Evolutionary conservation across 2,329 filamentous ascomycete genomes (phyloP).

Genomic region (Pseudopithomyces maydicus): DNA sequence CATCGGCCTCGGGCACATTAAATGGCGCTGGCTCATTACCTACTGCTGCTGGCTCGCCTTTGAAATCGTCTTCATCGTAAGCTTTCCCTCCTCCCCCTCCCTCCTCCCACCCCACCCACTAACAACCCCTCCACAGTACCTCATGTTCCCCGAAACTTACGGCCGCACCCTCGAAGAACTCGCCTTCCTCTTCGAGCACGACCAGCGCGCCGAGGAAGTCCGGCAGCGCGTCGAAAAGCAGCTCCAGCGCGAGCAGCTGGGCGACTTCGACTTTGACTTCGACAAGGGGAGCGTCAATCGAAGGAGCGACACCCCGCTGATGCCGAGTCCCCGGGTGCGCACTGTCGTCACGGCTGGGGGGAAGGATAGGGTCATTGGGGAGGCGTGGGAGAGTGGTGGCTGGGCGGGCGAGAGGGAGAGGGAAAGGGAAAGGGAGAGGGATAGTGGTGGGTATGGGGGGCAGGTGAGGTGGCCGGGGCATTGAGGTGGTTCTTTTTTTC

Average conservation of each 20-base stretch:
- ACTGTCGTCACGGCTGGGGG: not conserved
- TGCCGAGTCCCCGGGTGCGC: not conserved
- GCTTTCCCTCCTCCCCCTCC: not conserved
- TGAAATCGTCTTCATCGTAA: slow-evolving; percentile 62
- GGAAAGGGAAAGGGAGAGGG: too few species aligned
- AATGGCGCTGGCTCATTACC: slow-evolving; percentile 69
- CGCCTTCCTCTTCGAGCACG: slow-evolving; percentile 49
- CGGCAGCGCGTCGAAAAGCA: slow-evolving; percentile 36
- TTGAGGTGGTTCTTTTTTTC: not conserved
- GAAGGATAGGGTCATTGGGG: not conserved
- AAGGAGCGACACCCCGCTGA: slow-evolving; percentile 1
- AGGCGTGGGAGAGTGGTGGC: not conserved
- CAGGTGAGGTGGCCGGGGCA: not conserved
- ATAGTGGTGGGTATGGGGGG: not conserved
- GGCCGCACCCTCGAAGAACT: slow-evolving; percentile 72
- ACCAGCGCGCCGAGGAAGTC: slow-evolving; percentile 33
- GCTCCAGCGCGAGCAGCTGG: slow-evolving; percentile 27
- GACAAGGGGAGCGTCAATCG: not conserved
- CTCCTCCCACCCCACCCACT: not conserved
- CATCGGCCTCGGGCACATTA: slow-evolving; percentile 64
- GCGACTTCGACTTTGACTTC: slow-evolving; percentile 6
- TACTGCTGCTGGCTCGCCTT: slow-evolving; percentile 64
- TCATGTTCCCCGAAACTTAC: slow-evolving; percentile 72
- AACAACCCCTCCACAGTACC: slow-evolving; percentile 48
- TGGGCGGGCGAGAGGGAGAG: not conserved